Percentiles rank a stretch among this genome's conserved stretches.
Evolutionary conservation across 179 eudicot genomes (phyloP).

Genomic region (Corrigiola litoralis): DNA sequence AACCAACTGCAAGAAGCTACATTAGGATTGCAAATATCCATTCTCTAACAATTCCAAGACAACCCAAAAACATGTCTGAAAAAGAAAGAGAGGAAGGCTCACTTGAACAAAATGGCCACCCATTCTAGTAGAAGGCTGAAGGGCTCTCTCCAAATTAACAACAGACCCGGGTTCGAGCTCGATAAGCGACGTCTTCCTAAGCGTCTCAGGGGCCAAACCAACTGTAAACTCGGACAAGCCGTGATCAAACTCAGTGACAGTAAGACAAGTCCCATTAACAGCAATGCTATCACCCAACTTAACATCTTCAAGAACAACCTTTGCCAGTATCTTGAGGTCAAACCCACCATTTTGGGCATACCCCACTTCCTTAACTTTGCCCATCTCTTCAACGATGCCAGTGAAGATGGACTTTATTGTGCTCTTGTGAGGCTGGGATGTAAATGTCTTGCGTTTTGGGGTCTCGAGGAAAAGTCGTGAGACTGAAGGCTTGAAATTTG

Average conservation of each 20-base stretch:
- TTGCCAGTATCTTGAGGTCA: conserved; percentile 56
- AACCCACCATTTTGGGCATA: conserved; percentile 49
- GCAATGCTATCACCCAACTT: conserved; percentile 89
- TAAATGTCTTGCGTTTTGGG: conserved; percentile 24
- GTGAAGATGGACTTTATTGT: conserved; percentile 59
- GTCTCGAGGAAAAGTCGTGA: conserved; percentile 25
- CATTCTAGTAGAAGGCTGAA: conserved; percentile 78
- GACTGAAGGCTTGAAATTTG: conserved; percentile 33
- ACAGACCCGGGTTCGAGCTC: conserved; percentile 58
- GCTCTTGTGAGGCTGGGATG: conserved; percentile 6
- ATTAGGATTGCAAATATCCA: too few species aligned
- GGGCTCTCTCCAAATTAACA: conserved; percentile 89
- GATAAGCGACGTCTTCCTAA: conserved; percentile 68
- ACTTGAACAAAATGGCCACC: conserved; percentile 95
- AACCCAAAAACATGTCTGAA: too few species aligned
- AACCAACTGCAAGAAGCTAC: too few species aligned
- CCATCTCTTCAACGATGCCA: conserved; percentile 92
- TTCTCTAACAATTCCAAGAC: not conserved
- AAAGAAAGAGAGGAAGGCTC: not conserved
- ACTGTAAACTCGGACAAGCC: conserved; percentile 49
- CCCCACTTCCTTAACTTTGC: conserved; percentile 62
- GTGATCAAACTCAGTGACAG: conserved; percentile 61
- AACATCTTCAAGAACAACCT: conserved; percentile 61
- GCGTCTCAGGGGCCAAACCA: conserved; percentile 80
- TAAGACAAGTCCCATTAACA: conserved; percentile 85